Conservation (phyloP, 2,329 filamentous ascomycete genomes). For the Fusarium sp. region DNA sequence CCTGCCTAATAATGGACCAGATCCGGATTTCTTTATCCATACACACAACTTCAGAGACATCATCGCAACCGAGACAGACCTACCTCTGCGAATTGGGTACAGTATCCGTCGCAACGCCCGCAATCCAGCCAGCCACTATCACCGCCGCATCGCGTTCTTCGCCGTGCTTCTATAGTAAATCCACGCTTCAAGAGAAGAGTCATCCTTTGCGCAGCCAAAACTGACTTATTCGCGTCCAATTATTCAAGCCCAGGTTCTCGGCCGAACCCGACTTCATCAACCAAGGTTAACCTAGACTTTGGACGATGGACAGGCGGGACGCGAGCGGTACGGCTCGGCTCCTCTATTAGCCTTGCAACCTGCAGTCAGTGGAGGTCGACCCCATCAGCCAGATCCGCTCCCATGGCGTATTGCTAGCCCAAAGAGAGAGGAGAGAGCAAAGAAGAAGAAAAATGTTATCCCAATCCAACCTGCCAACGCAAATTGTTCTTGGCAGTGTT, state of each 20-base stretch:
- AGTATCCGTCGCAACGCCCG: constrained; percentile 4
- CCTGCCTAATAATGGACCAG: neutral
- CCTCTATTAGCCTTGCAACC: constrained; percentile 35
- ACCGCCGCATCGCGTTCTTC: neutral
- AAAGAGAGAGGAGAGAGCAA: neutral
- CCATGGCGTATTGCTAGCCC: constrained; percentile 12
- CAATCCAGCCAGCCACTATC: constrained; percentile 17
- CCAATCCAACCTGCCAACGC: neutral
- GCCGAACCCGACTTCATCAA: constrained; percentile 24
- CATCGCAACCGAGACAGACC: neutral
- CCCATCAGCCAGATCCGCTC: constrained; percentile 28
- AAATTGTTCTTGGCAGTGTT: constrained; percentile 3
- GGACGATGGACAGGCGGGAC: constrained; percentile 30
- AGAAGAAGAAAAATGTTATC: neutral
- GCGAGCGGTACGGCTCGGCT: constrained; percentile 39
- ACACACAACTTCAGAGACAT: constrained; percentile 11
- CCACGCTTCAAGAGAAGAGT: neutral
- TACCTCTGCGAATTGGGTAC: neutral
- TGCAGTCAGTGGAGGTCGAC: constrained; percentile 16
- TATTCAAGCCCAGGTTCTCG: constrained; percentile 10
- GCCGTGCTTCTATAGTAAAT: neutral
- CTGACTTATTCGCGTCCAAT: neutral
- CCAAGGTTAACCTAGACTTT: constrained; percentile 22
- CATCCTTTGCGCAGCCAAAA: constrained; percentile 6
- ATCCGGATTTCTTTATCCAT: constrained; percentile 11